These are phyloP conservation scores for Amylocarpus encephaloides DNA, from an alignment of 2,329 filamentous ascomycete genomes.

Conservation along the genomic window DNA sequence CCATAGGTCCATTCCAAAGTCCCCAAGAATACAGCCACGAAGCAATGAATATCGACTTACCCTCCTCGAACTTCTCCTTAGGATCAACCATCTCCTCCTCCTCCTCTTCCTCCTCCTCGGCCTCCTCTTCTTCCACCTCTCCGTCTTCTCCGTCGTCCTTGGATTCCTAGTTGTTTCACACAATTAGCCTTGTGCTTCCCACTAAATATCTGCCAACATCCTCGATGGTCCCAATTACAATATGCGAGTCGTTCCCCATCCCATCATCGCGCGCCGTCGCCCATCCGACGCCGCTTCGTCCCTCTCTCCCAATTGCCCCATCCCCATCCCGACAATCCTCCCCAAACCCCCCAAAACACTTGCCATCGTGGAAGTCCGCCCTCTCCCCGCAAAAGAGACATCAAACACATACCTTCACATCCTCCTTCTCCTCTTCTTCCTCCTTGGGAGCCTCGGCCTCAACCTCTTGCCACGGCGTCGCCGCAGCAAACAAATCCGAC, in stretches of 20 bases:
- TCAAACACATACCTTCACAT: slow-evolving; percentile 30
- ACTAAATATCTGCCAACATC: neutral
- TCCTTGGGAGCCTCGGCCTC: slow-evolving; percentile 51
- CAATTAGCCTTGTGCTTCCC: neutral
- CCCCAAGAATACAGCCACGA: neutral
- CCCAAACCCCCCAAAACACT: neutral
- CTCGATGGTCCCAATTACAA: neutral
- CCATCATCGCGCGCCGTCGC: too few relatives aligned
- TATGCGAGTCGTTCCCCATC: neutral
- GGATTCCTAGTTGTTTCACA: slow-evolving; percentile 14
- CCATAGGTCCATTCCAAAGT: neutral
- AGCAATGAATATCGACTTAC: slow-evolving; percentile 50
- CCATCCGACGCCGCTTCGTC: neutral
- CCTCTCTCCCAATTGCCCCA: neutral
- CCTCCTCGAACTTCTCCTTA: slow-evolving; percentile 85
- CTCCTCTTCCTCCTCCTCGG: slow-evolving; percentile 50
- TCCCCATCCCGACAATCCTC: neutral
- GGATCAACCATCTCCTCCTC: slow-evolving; percentile 75
- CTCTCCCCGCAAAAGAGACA: neutral
- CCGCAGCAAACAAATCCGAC: slow-evolving; percentile 58
- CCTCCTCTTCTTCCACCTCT: slow-evolving; percentile 44
- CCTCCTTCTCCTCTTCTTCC: slow-evolving; percentile 41
- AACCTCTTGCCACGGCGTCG: slow-evolving; percentile 57
- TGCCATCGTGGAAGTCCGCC: too few relatives aligned
- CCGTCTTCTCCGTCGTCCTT: slow-evolving; percentile 37